Conservation (phyloP, 495 filamentous ascomycete genomes). For the Penicillium riverlandense region DNA sequence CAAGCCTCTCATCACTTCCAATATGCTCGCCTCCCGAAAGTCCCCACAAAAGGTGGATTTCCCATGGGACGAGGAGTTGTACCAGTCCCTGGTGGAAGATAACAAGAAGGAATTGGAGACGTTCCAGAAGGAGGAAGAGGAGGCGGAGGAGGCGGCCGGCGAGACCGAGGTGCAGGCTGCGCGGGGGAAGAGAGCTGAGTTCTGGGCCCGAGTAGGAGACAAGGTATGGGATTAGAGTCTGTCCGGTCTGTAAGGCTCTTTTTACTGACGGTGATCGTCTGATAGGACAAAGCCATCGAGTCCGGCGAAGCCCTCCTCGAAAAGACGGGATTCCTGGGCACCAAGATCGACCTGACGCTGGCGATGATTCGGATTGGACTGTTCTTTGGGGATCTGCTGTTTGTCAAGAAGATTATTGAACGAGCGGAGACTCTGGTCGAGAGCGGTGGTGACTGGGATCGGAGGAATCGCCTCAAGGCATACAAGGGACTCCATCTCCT, state of each 20-base stretch:
- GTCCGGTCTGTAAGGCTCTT: not conserved
- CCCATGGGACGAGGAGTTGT: constrained; percentile 85
- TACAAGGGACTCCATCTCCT: constrained; percentile 94
- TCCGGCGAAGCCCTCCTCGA: constrained; percentile 88
- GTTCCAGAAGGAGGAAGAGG: constrained; percentile 94
- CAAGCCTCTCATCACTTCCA: constrained; percentile 46
- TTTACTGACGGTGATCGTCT: constrained; percentile 8
- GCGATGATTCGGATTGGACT: constrained; percentile 93
- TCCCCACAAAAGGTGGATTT: constrained; percentile 55
- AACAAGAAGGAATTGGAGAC: constrained; percentile 86
- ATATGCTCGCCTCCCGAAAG: constrained; percentile 65
- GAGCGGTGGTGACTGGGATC: constrained; percentile 95
- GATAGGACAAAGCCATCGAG: constrained; percentile 83
- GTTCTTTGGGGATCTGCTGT: constrained; percentile 86
- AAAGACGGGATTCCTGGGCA: constrained; percentile 89
- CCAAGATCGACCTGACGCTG: constrained; percentile 92
- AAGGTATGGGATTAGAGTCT: constrained; percentile 55
- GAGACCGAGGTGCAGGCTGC: constrained; percentile 93
- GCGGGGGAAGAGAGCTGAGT: constrained; percentile 88
- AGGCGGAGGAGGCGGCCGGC: constrained; percentile 88
- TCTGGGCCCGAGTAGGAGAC: constrained; percentile 88
- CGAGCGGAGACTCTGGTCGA: constrained; percentile 86
- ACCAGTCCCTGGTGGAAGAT: constrained; percentile 75
- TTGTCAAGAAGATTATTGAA: constrained; percentile 89
- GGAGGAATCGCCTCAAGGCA: constrained; percentile 93